Percentiles rank a stretch among this genome's conserved stretches.
phyloP scores from a whole-genome alignment of 805 yeast species.

The Scheffersomyces spartinae region DNA sequence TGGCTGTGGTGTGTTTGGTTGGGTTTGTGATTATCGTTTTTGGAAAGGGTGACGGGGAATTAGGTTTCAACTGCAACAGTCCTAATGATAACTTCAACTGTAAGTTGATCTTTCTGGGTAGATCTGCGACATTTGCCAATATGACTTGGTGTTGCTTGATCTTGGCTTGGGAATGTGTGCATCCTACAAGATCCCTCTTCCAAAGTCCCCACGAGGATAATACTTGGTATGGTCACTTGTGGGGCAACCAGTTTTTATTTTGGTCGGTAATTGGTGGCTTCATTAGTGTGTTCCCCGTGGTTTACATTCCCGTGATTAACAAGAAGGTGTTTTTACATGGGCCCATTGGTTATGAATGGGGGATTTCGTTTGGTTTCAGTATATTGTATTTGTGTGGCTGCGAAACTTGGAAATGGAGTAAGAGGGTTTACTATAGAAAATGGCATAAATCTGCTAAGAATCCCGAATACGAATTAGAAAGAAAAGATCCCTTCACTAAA shows the following conservation, averaged over 20 bases:
- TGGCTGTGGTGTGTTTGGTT: constrained; percentile 61
- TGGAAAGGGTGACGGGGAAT: constrained; percentile 51
- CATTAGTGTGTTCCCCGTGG: constrained; percentile 64
- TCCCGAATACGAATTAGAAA: constrained; percentile 59
- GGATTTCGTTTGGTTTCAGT: constrained; percentile 51
- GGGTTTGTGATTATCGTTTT: constrained; percentile 55
- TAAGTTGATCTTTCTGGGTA: constrained; percentile 54
- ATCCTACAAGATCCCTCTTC: constrained; percentile 59
- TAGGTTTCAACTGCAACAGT: constrained; percentile 62
- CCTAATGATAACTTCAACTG: constrained; percentile 41
- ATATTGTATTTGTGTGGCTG: constrained; percentile 45
- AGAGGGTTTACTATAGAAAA: constrained; percentile 42
- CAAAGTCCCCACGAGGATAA: constrained; percentile 58
- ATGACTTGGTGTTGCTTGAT: constrained; percentile 82
- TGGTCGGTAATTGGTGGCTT: constrained; percentile 73
- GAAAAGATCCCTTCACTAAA: constrained; percentile 48
- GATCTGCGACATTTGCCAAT: constrained; percentile 68
- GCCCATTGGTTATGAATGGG: constrained; percentile 75
- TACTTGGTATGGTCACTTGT: constrained; percentile 50
- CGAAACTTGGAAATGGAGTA: constrained; percentile 58
- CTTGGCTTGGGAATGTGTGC: constrained; percentile 78
- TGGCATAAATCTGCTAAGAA: too few relatives aligned
- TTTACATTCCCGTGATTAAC: constrained; percentile 84
- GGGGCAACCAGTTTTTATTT: constrained; percentile 66
- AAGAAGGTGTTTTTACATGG: constrained; percentile 61